Evolutionary conservation across 805 yeast species (phyloP), one percentile per base, ranked within the genome.

Genomic region (Kregervanrija delftensis): DNA sequence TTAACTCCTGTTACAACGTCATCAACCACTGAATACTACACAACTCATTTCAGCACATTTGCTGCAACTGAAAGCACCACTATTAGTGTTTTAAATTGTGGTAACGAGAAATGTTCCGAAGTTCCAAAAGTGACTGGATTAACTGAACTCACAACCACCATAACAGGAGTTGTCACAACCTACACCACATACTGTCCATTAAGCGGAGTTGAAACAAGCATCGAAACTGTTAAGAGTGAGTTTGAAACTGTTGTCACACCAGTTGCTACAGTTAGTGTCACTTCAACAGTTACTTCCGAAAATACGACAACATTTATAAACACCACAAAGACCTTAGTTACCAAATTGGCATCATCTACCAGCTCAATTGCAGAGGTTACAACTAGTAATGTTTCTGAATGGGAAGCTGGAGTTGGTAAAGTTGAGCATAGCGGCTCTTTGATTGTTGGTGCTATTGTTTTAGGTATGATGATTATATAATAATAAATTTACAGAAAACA

Each of bases 131-230:
- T 55, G 5, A 50, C 56, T 9, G 49, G 51, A 17, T 33, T 50
- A 33, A 43, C 53, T 13, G 30, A 37, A 33, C 39, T 41, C 43
- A 66, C 71, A 37, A 46, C 60, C 33, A 61, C 66, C 34, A 57
- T 59, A 22, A 49, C 58, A 42, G 72, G 66, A 12, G 56, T 51
- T 16, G 59, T 50, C 40, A 67, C 72, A 17, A 60, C 64, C 34
- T 58, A 61, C 59, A 66, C 75, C 46, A 68, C 74, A 22, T 64
- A 59, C 59, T 64, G 69, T 51, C 68, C 53, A 38, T 22, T 47
- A 22, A 22, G 28, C 28, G 28, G 28, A 5, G 28, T 22, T 22
- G 28, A 22, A 22, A 22, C 28, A 22, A 22, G 28, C 28, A 6
- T 22, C 6, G 28, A 22, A 22, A 22, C 28, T 22, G 6, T 22